Conservation (phyloP, 2,329 filamentous ascomycete species). For the Colletotrichum cuscutae region DNA sequence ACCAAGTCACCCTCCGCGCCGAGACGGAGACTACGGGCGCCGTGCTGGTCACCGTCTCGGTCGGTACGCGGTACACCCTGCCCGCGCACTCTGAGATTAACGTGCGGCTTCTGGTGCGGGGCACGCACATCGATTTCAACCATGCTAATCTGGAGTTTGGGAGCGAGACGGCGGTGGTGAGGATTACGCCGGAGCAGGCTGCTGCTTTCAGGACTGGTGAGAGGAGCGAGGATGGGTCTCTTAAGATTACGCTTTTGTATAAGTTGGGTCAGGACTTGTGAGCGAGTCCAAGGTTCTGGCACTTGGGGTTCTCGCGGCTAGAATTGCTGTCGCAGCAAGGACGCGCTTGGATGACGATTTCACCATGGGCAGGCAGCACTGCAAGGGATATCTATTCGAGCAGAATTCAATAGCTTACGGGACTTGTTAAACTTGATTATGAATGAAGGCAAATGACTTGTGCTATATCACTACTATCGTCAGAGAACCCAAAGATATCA, state of each 20-base stretch:
- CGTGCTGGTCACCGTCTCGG: not conserved
- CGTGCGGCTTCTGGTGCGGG: not conserved
- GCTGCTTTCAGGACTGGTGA: not conserved
- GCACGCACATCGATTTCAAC: not conserved
- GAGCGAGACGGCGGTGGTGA: not conserved
- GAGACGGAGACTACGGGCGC: not conserved
- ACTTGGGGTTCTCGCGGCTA: too few relatives aligned
- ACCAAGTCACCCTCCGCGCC: not conserved
- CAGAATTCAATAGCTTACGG: too few relatives aligned
- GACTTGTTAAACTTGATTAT: accelerated
- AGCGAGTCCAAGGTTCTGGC: not conserved
- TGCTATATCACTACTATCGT: too few relatives aligned
- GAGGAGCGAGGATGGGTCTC: not conserved
- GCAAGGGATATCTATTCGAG: too few relatives aligned
- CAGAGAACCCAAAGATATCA: too few relatives aligned
- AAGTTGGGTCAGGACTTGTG: not conserved
- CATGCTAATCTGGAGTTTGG: not conserved
- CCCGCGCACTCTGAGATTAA: not conserved
- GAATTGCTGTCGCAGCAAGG: too few relatives aligned
- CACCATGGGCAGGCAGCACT: too few relatives aligned
- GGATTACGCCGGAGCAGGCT: not conserved
- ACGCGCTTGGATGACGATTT: too few relatives aligned
- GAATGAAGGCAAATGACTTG: too few relatives aligned
- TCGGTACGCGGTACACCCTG: not conserved
- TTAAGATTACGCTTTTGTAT: not conserved